Percentiles rank a stretch among this genome's conserved stretches.
These are phyloP conservation scores for Boletus pseudopeckii DNA, from an alignment of 768 basidiomycete species.

Conservation along the genomic window DNA sequence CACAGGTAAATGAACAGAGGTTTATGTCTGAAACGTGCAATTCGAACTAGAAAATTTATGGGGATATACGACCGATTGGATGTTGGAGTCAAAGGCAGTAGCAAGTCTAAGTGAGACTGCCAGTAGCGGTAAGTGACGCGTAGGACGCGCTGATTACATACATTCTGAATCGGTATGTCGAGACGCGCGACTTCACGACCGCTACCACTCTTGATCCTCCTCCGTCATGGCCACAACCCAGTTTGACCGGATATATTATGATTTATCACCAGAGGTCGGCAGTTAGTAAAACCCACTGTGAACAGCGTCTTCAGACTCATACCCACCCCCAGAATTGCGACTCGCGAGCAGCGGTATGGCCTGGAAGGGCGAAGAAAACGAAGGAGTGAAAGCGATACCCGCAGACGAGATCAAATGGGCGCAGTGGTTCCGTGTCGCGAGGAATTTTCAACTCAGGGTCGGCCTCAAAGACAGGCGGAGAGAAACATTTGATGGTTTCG, in stretches of 20 bases:
- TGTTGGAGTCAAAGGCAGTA: background rate
- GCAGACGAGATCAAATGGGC: conserved; percentile 80
- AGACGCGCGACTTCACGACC: conserved; percentile 33
- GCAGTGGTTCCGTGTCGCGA: conserved; percentile 89
- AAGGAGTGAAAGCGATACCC: conserved; percentile 59
- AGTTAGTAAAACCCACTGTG: conserved; percentile 53
- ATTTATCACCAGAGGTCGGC: conserved; percentile 65
- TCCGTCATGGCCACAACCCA: conserved; percentile 61
- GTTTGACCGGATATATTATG: conserved; percentile 84
- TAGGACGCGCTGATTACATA: conserved; percentile 25
- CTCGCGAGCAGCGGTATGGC: conserved; percentile 89
- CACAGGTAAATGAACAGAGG: background rate
- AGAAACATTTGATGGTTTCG: conserved; percentile 92
- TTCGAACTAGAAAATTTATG: background rate
- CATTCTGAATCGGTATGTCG: background rate
- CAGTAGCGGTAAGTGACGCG: background rate
- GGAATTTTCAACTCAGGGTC: conserved; percentile 86
- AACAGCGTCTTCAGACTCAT: background rate
- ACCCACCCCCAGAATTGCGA: conserved; percentile 64
- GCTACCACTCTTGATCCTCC: conserved; percentile 3
- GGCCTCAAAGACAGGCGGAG: conserved; percentile 73
- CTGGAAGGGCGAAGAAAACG: conserved; percentile 81
- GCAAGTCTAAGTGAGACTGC: background rate
- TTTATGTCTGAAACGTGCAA: background rate
- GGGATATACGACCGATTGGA: background rate